phyloP scores from a whole-genome alignment of 805 yeast genomes.

The Ogataea paraovalis region DNA sequence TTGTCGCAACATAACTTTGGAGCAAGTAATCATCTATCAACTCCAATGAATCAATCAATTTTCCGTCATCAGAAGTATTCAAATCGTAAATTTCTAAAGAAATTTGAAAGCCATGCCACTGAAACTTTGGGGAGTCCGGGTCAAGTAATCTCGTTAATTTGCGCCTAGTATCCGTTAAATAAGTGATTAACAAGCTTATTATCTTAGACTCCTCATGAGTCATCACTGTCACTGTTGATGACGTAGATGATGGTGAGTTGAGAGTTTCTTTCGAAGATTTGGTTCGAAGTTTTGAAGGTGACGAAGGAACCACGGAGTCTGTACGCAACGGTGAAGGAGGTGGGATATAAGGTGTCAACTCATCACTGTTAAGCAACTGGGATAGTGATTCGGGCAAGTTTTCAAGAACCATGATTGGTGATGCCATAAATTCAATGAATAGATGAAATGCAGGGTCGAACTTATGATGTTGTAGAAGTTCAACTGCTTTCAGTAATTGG shows the following conservation, averaged over 20 bases:
- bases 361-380: slow-evolving; percentile 7
- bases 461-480: slow-evolving; percentile 27
- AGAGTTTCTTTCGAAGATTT: slow-evolving; percentile 5
- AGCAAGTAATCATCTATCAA: slow-evolving; percentile 77
- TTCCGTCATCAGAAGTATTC: slow-evolving; percentile 7
- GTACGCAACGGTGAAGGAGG: neutral
- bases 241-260: neutral
- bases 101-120: slow-evolving; percentile 46
- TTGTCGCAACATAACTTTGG: slow-evolving; percentile 63
- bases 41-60: slow-evolving; percentile 36
- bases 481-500: slow-evolving; percentile 37
- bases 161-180: slow-evolving; percentile 50
- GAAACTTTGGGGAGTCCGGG: slow-evolving; percentile 30
- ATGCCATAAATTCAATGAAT: slow-evolving; percentile 54
- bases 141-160: slow-evolving; percentile 40
- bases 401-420: slow-evolving; percentile 49
- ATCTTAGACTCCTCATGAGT: slow-evolving; percentile 34
- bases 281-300: slow-evolving; percentile 4
- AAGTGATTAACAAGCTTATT: slow-evolving; percentile 38
- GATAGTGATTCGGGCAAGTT: slow-evolving; percentile 38
- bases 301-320: neutral
- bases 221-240: neutral
- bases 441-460: slow-evolving; percentile 37
- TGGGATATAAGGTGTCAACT: neutral
- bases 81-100: slow-evolving; percentile 36